Base-by-base conservation (phyloP, 495 filamentous ascomycete species). In the Daldinia grandis region DNA sequence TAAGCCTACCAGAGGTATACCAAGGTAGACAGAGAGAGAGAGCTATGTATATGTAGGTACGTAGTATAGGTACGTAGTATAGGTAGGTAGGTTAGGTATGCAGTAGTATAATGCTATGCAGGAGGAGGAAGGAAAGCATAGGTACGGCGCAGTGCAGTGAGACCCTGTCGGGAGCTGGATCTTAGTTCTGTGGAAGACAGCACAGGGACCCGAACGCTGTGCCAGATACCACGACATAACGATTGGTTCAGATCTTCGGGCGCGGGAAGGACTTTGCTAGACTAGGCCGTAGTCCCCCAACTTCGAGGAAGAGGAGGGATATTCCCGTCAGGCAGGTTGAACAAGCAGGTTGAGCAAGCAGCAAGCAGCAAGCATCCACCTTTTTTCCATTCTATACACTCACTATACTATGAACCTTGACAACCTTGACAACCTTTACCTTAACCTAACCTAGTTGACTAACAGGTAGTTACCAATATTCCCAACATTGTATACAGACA, bases 131-230 rank as follows among this genome's bases (percentile, higher is more conserved):
- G 25, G 42, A 24, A 42, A 51, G 49, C 31, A 51, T 63, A 68
- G 35, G 33, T 49, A 53, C 62, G 61, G 61, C 66, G 66, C 62
- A 56, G 61, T 62, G 66, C 66, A 60, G 71, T 74, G 71, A 64
- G 58, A 74, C 71, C 54, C 67, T 69, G 71, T 74, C 71, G 67
- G 67, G 71, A 74, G 66, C 71, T 74, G 71, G 66, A 74, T 70
- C 66, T 74, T 67, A 69, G 62, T 74, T 47, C 60, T 70, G 63
- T 70, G 67, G 67, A 63, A 74, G 71, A 74, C 61, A 73, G 37
- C 60, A 72, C 60, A 65, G 69, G 56, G 62, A 38, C 55, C 61
- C 57, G 63, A 35, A 66, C 40, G 62, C 58, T 74, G 71, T 74
- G 71, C 67, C 63, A 74, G 71, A 66, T 69, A 54, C 71, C 71